phyloP scores from a whole-genome alignment of 371 early-diverging fungal genomes.

The Rhizomucor pusillus region DNA sequence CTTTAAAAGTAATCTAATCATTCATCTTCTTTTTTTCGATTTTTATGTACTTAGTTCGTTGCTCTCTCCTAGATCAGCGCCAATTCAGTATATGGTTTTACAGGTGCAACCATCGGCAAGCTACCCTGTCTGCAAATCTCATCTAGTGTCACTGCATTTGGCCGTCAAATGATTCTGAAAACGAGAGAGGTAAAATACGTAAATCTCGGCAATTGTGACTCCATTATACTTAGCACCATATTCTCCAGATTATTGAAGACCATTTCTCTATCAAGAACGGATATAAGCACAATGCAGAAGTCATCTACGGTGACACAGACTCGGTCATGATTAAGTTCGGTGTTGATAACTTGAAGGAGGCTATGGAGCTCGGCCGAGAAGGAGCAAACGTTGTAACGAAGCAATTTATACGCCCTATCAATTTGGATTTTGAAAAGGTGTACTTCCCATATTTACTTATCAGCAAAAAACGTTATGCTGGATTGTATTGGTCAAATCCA shows the following conservation, averaged over 20 bases:
- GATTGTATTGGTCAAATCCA: constrained; percentile 96
- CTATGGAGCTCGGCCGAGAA: constrained; percentile 88
- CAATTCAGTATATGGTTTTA: constrained; percentile 99
- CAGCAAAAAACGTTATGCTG: constrained; percentile 99
- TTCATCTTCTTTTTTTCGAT: neutral
- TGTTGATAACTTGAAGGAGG: constrained; percentile 71
- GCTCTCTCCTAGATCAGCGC: constrained; percentile 80
- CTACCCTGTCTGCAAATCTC: constrained; percentile 99
- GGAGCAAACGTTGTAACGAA: constrained; percentile 88
- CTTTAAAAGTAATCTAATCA: constrained; percentile 72
- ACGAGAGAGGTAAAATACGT: constrained; percentile 68
- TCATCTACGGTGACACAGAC: constrained; percentile 99
- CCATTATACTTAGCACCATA: neutral
- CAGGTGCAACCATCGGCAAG: constrained; percentile 97
- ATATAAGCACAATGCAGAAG: constrained; percentile 85
- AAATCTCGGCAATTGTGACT: neutral
- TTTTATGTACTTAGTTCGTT: too few relatives aligned
- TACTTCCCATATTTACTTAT: constrained; percentile 98
- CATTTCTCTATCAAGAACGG: constrained; percentile 85
- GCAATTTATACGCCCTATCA: constrained; percentile 94
- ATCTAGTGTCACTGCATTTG: constrained; percentile 98
- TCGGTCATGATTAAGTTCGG: constrained; percentile 99
- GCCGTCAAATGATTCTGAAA: constrained; percentile 97
- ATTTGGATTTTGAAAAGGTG: constrained; percentile 99
- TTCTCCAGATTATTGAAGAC: constrained; percentile 75